These are phyloP conservation scores for Dryadomyces quercivorus DNA, from an alignment of 2,329 filamentous ascomycete genomes.

Conservation along the genomic window DNA sequence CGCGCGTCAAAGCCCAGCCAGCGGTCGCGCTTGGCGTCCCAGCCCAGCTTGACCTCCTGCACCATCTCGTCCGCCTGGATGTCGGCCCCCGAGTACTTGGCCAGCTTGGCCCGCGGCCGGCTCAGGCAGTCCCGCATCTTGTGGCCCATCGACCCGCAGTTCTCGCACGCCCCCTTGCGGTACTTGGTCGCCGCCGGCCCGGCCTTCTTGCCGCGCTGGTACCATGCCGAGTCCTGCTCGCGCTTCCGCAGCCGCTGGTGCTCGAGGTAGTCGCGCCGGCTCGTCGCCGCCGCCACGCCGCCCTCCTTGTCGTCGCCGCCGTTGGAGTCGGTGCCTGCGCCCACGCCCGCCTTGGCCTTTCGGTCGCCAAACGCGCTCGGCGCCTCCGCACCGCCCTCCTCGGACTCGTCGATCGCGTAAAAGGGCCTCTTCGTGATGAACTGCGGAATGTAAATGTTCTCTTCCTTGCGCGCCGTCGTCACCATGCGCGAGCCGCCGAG, in stretches of 20 bases:
- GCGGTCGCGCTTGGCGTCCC: conserved; percentile 93
- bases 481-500: conserved; percentile 12
- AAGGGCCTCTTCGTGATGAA: conserved; percentile 99
- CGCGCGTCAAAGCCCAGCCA: conserved; percentile 96
- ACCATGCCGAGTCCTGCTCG: conserved; percentile 72
- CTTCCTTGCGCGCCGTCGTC: conserved; percentile 48
- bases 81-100: conserved; percentile 82
- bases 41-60: conserved; percentile 76
- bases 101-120: conserved; percentile 76
- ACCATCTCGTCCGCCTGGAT: conserved; percentile 87
- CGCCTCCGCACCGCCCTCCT: conserved; percentile 16
- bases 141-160: conserved; percentile 95
- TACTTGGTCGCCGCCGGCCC: conserved; percentile 91
- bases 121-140: conserved; percentile 89
- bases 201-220: conserved; percentile 74
- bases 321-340: too few species aligned
- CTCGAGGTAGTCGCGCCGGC: conserved; percentile 61
- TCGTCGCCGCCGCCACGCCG: conserved; percentile 14
- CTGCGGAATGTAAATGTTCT: conserved; percentile 95
- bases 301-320: neutral
- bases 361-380: conserved; percentile 35
- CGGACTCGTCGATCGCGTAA: conserved; percentile 63
- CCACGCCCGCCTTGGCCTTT: conserved; percentile 15
- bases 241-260: conserved; percentile 83
- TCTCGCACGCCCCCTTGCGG: conserved; percentile 95